phyloP scores from a whole-genome alignment of 2,329 filamentous ascomycete species.

The Colletotrichum destructivum region DNA sequence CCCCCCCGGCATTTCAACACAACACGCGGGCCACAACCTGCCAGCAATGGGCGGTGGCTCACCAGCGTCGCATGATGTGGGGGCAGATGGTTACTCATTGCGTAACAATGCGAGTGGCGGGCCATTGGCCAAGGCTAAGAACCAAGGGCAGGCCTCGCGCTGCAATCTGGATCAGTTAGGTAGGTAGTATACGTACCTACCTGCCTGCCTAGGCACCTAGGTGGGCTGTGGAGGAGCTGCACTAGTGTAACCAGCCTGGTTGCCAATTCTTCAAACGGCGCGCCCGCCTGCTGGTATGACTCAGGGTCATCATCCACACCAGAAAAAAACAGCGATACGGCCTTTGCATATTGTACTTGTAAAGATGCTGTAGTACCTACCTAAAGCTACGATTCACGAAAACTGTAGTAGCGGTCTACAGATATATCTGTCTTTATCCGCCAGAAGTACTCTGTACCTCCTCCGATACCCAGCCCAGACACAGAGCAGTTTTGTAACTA shows the following conservation, averaged over 20 bases:
- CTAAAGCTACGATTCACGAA: too few relatives aligned
- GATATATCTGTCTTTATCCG: constrained; percentile 2
- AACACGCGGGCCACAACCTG: not conserved
- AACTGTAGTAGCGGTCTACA: not conserved
- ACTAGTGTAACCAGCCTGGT: constrained; percentile 12
- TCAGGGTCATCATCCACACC: constrained; percentile 27
- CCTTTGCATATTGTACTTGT: not conserved
- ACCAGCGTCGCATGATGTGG: constrained; percentile 39
- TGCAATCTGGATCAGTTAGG: not conserved
- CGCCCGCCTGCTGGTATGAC: constrained; percentile 28
- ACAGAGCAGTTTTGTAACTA: not conserved
- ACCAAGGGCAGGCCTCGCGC: constrained; percentile 24
- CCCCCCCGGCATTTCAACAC: constrained; percentile 19
- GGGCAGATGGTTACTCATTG: constrained; percentile 15
- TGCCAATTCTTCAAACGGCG: constrained; percentile 38
- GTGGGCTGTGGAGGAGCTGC: constrained; percentile 6
- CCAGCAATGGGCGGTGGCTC: constrained; percentile 19
- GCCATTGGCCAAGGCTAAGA: constrained; percentile 15
- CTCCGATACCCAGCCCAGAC: constrained; percentile 13
- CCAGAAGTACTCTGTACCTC: constrained; percentile 13
- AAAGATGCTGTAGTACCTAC: too few relatives aligned
- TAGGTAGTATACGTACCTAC: too few relatives aligned
- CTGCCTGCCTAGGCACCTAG: too few relatives aligned
- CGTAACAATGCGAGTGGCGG: constrained; percentile 40
- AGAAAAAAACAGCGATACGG: not conserved